phyloP scores from a whole-genome alignment of 345 rosid species.

The Isatis tinctoria region DNA sequence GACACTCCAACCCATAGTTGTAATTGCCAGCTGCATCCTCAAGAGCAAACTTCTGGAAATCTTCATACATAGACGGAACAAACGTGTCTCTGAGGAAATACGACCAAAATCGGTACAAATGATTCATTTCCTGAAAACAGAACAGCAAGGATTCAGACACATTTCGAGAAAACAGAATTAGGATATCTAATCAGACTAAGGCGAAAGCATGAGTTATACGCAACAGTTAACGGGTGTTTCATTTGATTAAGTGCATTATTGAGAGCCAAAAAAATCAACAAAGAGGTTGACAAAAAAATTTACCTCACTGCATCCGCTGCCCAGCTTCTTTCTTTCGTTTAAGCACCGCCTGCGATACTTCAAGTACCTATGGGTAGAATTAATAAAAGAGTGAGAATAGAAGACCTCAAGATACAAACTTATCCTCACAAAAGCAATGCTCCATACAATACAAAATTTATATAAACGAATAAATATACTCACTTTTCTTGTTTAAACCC shows the following conservation, averaged over 20 bases:
- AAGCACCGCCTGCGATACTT: slow-evolving; percentile 91
- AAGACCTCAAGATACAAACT: slow-evolving; percentile 4
- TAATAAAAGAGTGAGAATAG: background rate
- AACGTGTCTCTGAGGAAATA: slow-evolving; percentile 81
- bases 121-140: slow-evolving; percentile 90
- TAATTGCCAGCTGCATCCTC: slow-evolving; percentile 87
- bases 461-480: slow-evolving; percentile 27
- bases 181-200: background rate
- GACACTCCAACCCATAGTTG: slow-evolving; percentile 87
- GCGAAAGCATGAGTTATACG: background rate
- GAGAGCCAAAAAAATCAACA: background rate
- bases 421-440: slow-evolving; percentile 5
- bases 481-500: slow-evolving; percentile 96
- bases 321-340: slow-evolving; percentile 84
- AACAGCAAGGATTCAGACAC: slow-evolving; percentile 10
- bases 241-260: background rate
- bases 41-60: slow-evolving; percentile 72
- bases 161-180: background rate
- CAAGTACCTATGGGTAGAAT: slow-evolving; percentile 58
- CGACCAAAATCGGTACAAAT: slow-evolving; percentile 90
- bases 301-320: slow-evolving; percentile 96
- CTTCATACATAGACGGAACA: slow-evolving; percentile 79
- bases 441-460: background rate
- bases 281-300: slow-evolving; percentile 14
- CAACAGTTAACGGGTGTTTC: background rate